Percentiles rank a stretch among this genome's conserved stretches.
These are phyloP conservation scores for Fusarium sp. DNA, from an alignment of 2,329 filamentous ascomycete genomes.

Conservation along the genomic window DNA sequence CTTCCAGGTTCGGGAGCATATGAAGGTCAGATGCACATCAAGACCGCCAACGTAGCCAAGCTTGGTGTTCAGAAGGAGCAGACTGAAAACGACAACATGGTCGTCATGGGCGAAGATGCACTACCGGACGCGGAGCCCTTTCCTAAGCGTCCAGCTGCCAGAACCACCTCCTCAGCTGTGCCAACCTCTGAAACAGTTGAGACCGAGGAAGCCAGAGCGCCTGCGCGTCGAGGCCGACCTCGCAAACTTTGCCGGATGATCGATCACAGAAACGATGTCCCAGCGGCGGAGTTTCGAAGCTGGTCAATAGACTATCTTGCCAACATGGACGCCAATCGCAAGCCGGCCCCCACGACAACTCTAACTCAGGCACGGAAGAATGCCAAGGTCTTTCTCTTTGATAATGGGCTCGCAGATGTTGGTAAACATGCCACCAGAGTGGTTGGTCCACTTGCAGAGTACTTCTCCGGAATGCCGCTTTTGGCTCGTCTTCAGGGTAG, in stretches of 20 bases:
- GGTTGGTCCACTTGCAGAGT: constrained; percentile 60
- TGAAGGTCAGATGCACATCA: constrained; percentile 21
- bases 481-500: constrained; percentile 52
- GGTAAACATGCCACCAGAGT: constrained; percentile 42
- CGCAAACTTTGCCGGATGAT: constrained; percentile 50
- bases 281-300: constrained; percentile 54
- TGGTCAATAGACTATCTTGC: constrained; percentile 63
- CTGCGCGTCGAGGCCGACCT: constrained; percentile 44
- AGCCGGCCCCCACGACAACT: constrained; percentile 46
- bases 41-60: constrained; percentile 28
- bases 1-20: constrained; percentile 49
- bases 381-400: constrained; percentile 51
- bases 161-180: constrained; percentile 30
- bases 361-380: constrained; percentile 58
- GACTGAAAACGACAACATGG: constrained; percentile 52
- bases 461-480: constrained; percentile 63
- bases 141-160: constrained; percentile 42
- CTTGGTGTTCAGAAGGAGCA: constrained; percentile 14
- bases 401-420: constrained; percentile 54
- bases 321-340: constrained; percentile 68
- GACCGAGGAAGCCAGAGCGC: constrained; percentile 37
- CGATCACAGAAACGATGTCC: constrained; percentile 54
- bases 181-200: constrained; percentile 45
- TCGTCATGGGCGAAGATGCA: constrained; percentile 57
- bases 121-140: constrained; percentile 58